phyloP scores from a whole-genome alignment of 257 asterid genomes.

The Primulina huaijiensis region DNA sequence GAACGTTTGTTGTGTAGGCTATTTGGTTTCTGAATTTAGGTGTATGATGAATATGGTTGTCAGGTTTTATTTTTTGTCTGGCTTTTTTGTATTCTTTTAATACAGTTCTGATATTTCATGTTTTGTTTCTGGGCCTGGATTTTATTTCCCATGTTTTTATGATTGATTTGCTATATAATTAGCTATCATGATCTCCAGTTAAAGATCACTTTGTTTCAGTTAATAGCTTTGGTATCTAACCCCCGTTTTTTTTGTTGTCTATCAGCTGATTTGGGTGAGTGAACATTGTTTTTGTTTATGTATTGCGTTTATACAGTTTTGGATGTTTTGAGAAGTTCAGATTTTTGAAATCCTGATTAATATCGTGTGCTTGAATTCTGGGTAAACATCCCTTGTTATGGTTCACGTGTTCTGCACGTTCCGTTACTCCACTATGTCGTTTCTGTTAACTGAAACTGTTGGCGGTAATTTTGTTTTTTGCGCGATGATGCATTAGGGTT shows the following conservation, averaged over 20 bases:
- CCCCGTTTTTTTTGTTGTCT: too few relatives aligned
- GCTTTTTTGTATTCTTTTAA: too few relatives aligned
- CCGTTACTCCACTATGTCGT: background rate
- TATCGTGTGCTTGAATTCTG: background rate
- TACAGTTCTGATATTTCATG: background rate
- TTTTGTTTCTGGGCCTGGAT: background rate
- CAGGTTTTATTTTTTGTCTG: background rate
- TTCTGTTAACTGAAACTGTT: background rate
- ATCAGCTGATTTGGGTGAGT: background rate
- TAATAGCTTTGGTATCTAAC: background rate
- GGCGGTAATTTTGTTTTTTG: conserved; percentile 1
- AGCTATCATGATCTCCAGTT: background rate
- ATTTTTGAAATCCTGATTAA: background rate
- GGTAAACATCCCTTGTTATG: background rate
- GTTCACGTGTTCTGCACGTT: background rate
- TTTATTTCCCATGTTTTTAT: background rate
- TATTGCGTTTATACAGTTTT: too few relatives aligned
- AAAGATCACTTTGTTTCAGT: background rate
- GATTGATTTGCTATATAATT: background rate
- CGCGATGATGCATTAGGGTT: conserved; percentile 51
- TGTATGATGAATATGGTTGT: background rate
- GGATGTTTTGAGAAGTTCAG: background rate
- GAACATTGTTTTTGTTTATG: background rate
- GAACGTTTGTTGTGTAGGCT: background rate
- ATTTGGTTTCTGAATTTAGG: background rate